A percentile compares a stretch with the other conserved stretches of the same genome.
These are phyloP conservation scores for Diaporthe nobilis DNA, from an alignment of 2,329 filamentous ascomycete species.

Conservation along the genomic window DNA sequence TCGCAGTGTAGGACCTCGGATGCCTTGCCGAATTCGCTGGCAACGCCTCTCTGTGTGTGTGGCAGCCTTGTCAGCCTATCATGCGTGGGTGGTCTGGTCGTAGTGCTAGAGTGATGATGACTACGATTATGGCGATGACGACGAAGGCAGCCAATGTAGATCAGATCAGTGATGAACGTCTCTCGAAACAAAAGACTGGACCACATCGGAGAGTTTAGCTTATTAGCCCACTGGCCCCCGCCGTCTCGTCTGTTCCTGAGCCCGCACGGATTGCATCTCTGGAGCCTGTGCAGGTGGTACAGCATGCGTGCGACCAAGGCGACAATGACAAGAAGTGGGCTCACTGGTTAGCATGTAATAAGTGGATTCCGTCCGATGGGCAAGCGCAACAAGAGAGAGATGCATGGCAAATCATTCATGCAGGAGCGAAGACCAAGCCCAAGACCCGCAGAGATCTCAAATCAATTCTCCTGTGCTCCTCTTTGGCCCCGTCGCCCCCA, in stretches of 20 bases:
- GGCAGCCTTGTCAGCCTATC: conserved; percentile 11
- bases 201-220: conserved; percentile 17
- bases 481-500: conserved; percentile 3
- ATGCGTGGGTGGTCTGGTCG: background rate
- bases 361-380: conserved; percentile 15
- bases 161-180: background rate
- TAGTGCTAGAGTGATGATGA: background rate
- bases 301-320: background rate
- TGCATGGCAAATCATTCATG: conserved; percentile 30
- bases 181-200: conserved; percentile 23
- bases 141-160: background rate
- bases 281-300: background rate
- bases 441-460: conserved; percentile 33
- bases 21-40: conserved; percentile 20
- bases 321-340: background rate
- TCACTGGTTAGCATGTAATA: background rate
- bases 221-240: conserved; percentile 1
- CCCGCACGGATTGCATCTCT: background rate
- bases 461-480: conserved; percentile 26
- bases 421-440: background rate
- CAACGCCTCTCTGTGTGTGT: background rate
- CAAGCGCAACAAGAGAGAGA: background rate
- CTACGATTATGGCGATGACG: background rate
- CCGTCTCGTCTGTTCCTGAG: conserved; percentile 7
- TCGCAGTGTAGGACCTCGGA: conserved; percentile 18